Conservation (phyloP, 306 rosid genomes). For the Dalbergia cochinchinensis region DNA sequence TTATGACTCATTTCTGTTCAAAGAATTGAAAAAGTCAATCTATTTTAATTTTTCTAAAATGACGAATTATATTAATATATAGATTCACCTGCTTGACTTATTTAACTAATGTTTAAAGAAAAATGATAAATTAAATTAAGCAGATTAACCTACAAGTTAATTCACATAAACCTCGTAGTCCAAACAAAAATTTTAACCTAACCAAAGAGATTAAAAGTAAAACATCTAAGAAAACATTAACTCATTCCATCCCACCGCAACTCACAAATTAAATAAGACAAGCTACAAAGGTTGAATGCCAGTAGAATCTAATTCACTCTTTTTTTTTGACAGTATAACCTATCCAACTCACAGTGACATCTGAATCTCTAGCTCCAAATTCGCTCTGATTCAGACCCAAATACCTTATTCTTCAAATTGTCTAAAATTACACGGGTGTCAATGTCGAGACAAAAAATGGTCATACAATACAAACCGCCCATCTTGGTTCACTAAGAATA, state of each 20-base stretch:
- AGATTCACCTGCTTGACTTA: no score
- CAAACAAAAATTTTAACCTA: neutral
- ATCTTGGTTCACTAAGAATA: slow-evolving; percentile 38
- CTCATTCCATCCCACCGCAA: neutral
- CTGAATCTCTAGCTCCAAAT: neutral
- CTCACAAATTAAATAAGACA: neutral
- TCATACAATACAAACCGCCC: slow-evolving; percentile 21
- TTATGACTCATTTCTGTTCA: no score
- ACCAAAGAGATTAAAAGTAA: neutral
- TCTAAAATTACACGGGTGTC: slow-evolving; percentile 28
- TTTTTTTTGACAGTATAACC: no score
- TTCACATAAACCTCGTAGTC: neutral
- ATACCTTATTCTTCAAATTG: slow-evolving; percentile 29
- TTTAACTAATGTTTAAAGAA: no score
- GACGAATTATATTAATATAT: no score
- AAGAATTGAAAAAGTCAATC: no score
- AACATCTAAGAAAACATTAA: neutral
- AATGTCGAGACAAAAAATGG: slow-evolving; percentile 23
- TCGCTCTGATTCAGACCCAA: neutral
- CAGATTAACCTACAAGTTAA: no score
- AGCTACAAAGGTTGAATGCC: neutral
- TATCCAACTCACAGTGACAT: neutral
- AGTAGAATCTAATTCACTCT: no score
- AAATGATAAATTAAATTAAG: no score
- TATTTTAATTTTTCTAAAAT: no score